Evolutionary conservation across 2,329 filamentous ascomycete genomes (phyloP).

Genomic region (Aspergillus sp.): DNA sequence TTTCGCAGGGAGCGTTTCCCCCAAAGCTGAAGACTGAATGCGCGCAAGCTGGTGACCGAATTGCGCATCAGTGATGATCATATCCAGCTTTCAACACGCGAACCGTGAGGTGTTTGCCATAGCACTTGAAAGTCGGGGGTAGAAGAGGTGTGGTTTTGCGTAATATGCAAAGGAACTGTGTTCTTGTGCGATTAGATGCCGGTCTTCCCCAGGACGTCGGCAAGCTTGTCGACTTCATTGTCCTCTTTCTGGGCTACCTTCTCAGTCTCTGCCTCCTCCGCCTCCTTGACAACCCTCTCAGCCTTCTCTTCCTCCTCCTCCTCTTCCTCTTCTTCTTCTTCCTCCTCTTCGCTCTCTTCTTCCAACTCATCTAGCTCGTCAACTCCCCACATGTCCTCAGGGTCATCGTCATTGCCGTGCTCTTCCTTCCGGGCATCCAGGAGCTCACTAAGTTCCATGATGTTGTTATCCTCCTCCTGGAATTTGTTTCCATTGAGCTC

Average conservation of each 20-base stretch:
- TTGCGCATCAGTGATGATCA: not conserved
- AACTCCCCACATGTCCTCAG: slow-evolving; percentile 80
- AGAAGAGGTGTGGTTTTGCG: not conserved
- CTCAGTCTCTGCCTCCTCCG: slow-evolving; percentile 55
- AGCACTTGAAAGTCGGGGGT: not conserved
- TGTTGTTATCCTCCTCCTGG: slow-evolving; percentile 73
- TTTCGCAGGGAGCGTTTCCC: not conserved
- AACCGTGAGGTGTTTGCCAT: not conserved
- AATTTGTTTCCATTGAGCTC: slow-evolving; percentile 98
- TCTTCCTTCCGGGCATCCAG: slow-evolving; percentile 78
- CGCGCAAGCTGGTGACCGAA: not conserved
- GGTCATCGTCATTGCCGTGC: slow-evolving; percentile 57
- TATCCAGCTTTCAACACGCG: not conserved
- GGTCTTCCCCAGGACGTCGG: slow-evolving; percentile 73
- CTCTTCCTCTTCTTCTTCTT: slow-evolving; percentile 67
- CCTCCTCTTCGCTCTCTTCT: slow-evolving; percentile 68
- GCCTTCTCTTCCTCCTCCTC: slow-evolving; percentile 66
- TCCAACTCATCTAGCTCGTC: slow-evolving; percentile 86
- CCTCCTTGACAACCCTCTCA: slow-evolving; percentile 69
- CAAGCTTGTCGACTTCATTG: slow-evolving; percentile 78
- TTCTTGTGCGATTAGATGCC: slow-evolving; percentile 23
- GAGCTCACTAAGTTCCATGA: slow-evolving; percentile 67
- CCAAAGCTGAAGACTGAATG: not conserved
- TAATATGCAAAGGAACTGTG: not conserved
- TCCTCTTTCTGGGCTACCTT: slow-evolving; percentile 71